Percentiles rank a stretch among this genome's conserved stretches.
phyloP scores from a whole-genome alignment of 352 stramenopile species.

The Globisporangium cederbergense region DNA sequence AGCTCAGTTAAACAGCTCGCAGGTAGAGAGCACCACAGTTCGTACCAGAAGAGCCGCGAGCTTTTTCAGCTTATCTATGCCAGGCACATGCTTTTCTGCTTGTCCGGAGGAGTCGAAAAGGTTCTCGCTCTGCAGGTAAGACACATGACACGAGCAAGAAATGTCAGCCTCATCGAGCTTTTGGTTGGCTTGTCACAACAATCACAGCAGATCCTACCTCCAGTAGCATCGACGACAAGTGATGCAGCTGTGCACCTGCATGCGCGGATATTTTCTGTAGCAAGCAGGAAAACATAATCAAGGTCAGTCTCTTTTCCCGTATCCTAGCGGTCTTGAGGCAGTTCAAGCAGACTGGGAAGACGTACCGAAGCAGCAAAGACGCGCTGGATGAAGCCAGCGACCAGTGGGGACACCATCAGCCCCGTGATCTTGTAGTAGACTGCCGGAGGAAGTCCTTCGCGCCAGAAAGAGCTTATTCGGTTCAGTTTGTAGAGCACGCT shows the following conservation, averaged over 20 bases:
- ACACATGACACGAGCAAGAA: slow-evolving; percentile 1
- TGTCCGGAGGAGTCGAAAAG: slow-evolving; percentile 50
- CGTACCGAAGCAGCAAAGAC: slow-evolving; percentile 48
- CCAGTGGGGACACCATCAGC: slow-evolving; percentile 51
- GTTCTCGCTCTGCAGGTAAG: slow-evolving; percentile 28
- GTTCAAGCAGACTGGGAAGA: background rate
- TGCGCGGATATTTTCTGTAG: slow-evolving; percentile 50
- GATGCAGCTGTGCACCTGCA: slow-evolving; percentile 37
- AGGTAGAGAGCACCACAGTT: background rate
- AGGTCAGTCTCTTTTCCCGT: background rate
- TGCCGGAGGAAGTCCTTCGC: slow-evolving; percentile 41
- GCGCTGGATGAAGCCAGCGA: slow-evolving; percentile 47
- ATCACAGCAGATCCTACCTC: slow-evolving; percentile 29
- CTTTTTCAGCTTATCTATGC: slow-evolving; percentile 44
- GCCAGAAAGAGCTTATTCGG: slow-evolving; percentile 54
- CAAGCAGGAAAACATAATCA: background rate
- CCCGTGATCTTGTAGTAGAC: slow-evolving; percentile 61
- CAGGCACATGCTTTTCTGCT: slow-evolving; percentile 48
- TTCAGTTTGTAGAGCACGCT: slow-evolving; percentile 63
- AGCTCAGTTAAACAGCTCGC: background rate
- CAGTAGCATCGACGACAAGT: slow-evolving; percentile 42
- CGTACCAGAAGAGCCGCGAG: slow-evolving; percentile 51
- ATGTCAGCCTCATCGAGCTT: background rate
- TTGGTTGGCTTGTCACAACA: background rate
- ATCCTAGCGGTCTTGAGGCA: background rate